Conservation (phyloP, 116 monocot species). For the Papilionanthe hybrid region DNA sequence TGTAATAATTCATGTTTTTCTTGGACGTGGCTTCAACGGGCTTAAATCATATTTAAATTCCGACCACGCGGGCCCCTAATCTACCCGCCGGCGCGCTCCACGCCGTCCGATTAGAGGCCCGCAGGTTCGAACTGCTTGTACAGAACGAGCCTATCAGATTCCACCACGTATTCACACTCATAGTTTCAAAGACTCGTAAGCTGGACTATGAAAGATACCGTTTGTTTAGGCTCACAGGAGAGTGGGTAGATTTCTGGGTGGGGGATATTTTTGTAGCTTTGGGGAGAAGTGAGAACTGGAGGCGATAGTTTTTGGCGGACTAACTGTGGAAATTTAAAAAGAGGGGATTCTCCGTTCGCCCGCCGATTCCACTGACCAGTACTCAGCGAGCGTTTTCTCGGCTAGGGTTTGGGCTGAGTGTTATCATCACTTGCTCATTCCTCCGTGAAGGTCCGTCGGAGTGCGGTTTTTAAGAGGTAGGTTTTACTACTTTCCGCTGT, state of each 20-base stretch:
- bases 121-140: not conserved
- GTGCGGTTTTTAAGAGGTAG: not conserved
- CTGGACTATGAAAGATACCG: too few species aligned
- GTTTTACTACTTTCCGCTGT: not conserved
- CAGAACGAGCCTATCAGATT: too few species aligned
- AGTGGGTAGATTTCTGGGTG: not conserved
- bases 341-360: not conserved
- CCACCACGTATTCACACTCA: too few species aligned
- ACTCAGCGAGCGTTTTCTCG: not conserved
- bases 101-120: not conserved
- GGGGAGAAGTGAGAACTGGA: not conserved
- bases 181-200: too few species aligned
- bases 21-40: too few species aligned
- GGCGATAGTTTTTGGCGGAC: slow-evolving; percentile 11
- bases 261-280: not conserved
- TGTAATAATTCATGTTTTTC: too few species aligned
- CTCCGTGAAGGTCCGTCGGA: not conserved
- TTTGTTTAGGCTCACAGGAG: not conserved
- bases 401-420: not conserved
- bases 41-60: too few species aligned
- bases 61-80: too few species aligned
- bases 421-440: not conserved
- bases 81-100: not conserved
- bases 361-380: slow-evolving; percentile 2
- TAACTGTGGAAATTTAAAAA: too few species aligned